A percentile compares a stretch with the other conserved stretches of the same genome.
These are phyloP conservation scores for Chaetomium sp. DNA, from an alignment of 2,329 filamentous ascomycete genomes.

Conservation along the genomic window DNA sequence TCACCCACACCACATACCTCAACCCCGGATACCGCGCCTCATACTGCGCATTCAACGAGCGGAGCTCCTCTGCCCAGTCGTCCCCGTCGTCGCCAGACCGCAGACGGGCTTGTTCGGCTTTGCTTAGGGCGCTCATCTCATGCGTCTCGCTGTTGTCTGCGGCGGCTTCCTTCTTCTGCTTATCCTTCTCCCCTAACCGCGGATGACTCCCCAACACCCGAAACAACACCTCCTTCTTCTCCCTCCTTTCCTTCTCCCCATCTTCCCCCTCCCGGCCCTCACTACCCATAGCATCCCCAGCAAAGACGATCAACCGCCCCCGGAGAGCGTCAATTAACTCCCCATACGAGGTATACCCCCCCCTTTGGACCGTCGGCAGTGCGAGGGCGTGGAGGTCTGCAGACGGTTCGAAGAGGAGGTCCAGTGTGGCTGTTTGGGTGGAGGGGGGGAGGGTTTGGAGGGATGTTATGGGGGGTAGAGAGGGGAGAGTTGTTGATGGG, in stretches of 20 bases:
- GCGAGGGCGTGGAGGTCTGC: constrained; percentile 65
- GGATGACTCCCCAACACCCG: constrained; percentile 76
- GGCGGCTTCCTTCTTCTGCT: constrained; percentile 34
- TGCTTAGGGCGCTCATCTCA: constrained; percentile 64
- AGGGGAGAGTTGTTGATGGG: constrained; percentile 18
- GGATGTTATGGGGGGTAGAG: constrained; percentile 51
- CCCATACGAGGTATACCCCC: constrained; percentile 58
- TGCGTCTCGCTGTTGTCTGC: too few relatives aligned
- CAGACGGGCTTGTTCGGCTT: constrained; percentile 74
- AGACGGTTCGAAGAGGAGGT: constrained; percentile 80
- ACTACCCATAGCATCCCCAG: neutral
- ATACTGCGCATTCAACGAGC: constrained; percentile 66
- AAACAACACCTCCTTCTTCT: constrained; percentile 41
- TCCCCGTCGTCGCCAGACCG: constrained; percentile 44
- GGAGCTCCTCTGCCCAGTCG: constrained; percentile 38
- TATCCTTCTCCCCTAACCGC: constrained; percentile 71
- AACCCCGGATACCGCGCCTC: constrained; percentile 75
- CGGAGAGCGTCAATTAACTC: constrained; percentile 63
- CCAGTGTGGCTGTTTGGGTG: constrained; percentile 54
- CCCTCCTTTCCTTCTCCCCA: constrained; percentile 35
- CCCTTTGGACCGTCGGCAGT: constrained; percentile 53
- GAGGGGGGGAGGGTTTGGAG: constrained; percentile 51
- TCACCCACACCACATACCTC: constrained; percentile 88
- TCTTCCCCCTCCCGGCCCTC: neutral
- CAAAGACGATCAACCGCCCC: constrained; percentile 53